Evolutionary conservation across 169 alveolate genomes (phyloP), one percentile per base, ranked within the genome.

Genomic region (Eimeria falciformis): DNA sequence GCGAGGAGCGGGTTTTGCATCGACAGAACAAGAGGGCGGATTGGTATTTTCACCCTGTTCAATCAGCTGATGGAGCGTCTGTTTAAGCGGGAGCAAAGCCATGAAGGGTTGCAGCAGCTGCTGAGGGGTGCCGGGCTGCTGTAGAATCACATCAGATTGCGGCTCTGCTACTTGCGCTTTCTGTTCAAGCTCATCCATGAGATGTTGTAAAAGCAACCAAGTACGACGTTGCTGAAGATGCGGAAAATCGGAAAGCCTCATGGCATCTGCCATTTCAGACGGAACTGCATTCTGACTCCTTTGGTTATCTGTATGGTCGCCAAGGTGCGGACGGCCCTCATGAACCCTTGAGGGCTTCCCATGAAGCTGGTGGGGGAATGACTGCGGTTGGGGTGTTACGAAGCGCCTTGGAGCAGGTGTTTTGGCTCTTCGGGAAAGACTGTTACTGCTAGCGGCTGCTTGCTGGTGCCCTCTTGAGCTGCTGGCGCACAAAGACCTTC

Each of bases 171-270:
- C 65, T 17, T 3, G 17, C 3, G 25, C 1, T 53, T 21, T 21
- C 55, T 12, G 43, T 45, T 81, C 90, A 43, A 81, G 55, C 56
- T 81, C 77, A 40, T 81, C 90, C 40, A 81, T 75, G 40, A 81
- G 90, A 56, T 81, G 90, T 37, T 81, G 90, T 75, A 81, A 68
- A 65, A 81, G 73, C 43, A 27, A 11, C 90, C 90, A 81, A 21
- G 90, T 81, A 55, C 90, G 90, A 29, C 90, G 90, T 1, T 56
- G 53, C 21, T 56, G 90, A 56, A 81, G 90, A 56, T 53, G 90
- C 25, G 75, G 77, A 46, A 81, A 33, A 5, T 56, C 77, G 43
- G 77, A 68, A 18, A 5, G 27, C 37, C 56, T 46, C 18, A 43
- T 18, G 21, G 55, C 75, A 33, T 33, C 40, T 1, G 0, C 40